Percentiles rank a stretch among this genome's conserved stretches.
Evolutionary conservation across 2,329 filamentous ascomycete species (phyloP).

Genomic region (Drechslera avenae): DNA sequence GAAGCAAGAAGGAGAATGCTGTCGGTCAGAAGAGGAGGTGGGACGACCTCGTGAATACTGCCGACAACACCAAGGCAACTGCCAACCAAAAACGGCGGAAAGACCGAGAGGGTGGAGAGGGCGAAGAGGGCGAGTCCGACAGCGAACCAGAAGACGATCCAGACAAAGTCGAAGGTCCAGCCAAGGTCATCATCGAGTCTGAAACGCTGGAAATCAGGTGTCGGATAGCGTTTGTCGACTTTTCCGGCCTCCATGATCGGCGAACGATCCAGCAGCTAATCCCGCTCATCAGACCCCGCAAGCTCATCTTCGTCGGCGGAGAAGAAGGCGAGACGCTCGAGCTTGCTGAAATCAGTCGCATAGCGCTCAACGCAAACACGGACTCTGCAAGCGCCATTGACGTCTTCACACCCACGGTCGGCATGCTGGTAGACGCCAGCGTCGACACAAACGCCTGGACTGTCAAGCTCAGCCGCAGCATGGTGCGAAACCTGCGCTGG

Average conservation of each 20-base stretch:
- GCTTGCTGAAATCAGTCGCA: constrained; percentile 80
- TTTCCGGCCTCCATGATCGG: constrained; percentile 89
- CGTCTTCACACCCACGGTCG: constrained; percentile 82
- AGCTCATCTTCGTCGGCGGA: constrained; percentile 90
- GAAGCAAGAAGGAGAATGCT: constrained; percentile 53
- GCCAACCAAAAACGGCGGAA: constrained; percentile 65
- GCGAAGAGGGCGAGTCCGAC: constrained; percentile 49
- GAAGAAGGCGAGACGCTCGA: constrained; percentile 72
- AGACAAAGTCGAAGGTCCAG: constrained; percentile 67
- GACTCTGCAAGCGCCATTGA: constrained; percentile 57
- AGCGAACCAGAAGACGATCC: constrained; percentile 58
- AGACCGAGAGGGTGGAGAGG: constrained; percentile 39
- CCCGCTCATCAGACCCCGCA: constrained; percentile 89
- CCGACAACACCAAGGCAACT: constrained; percentile 45
- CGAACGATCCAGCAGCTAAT: constrained; percentile 93
- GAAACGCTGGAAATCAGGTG: constrained; percentile 71
- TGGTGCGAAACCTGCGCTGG: constrained; percentile 90
- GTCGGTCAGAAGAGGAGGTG: constrained; percentile 94
- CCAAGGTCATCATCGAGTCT: constrained; percentile 71
- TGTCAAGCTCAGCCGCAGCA: constrained; percentile 81
- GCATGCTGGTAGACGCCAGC: constrained; percentile 79
- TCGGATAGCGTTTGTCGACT: constrained; percentile 86
- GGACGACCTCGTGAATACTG: constrained; percentile 67
- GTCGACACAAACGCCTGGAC: constrained; percentile 98
- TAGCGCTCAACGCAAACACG: constrained; percentile 60